Conservation (phyloP, 305 asterid species). For the Solanum hybrid region DNA sequence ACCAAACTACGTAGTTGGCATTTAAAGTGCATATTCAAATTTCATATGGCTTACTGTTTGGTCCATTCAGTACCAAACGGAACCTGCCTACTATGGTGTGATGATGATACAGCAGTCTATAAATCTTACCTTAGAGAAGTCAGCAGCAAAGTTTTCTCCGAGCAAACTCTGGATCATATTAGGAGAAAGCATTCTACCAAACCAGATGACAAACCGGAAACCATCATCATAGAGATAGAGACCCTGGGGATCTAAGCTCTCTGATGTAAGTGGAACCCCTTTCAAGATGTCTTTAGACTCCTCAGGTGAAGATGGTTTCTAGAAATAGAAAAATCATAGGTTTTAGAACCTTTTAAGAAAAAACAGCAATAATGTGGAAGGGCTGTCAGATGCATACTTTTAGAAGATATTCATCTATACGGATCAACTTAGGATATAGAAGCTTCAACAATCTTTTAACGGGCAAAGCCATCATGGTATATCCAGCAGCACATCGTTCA, state of each 20-base stretch:
- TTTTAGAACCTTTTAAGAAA: slow-evolving; percentile 6
- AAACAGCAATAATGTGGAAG: background rate
- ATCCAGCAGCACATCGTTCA: slow-evolving; percentile 91
- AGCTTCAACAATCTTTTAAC: slow-evolving; percentile 69
- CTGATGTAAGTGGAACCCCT: slow-evolving; percentile 70
- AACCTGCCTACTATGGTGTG: background rate
- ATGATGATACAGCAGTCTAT: background rate
- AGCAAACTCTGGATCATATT: slow-evolving; percentile 58
- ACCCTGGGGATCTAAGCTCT: slow-evolving; percentile 86
- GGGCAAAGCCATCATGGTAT: slow-evolving; percentile 93
- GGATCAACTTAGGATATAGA: slow-evolving; percentile 75
- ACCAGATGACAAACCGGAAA: slow-evolving; percentile 82
- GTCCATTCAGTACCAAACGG: background rate
- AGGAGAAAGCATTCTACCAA: slow-evolving; percentile 77
- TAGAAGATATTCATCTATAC: slow-evolving; percentile 64
- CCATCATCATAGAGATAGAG: slow-evolving; percentile 87
- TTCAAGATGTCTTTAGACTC: slow-evolving; percentile 35
- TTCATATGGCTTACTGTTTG: background rate
- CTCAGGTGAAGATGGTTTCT: slow-evolving; percentile 34
- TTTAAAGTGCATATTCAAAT: background rate
- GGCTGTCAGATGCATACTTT: slow-evolving; percentile 37
- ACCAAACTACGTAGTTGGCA: background rate
- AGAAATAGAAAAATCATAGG: slow-evolving; percentile 15
- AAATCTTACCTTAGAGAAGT: slow-evolving; percentile 62
- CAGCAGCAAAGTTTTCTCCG: slow-evolving; percentile 65